Evolutionary conservation across 2,329 filamentous ascomycete genomes (phyloP).

Genomic region (Ilyonectria mors-panacis): DNA sequence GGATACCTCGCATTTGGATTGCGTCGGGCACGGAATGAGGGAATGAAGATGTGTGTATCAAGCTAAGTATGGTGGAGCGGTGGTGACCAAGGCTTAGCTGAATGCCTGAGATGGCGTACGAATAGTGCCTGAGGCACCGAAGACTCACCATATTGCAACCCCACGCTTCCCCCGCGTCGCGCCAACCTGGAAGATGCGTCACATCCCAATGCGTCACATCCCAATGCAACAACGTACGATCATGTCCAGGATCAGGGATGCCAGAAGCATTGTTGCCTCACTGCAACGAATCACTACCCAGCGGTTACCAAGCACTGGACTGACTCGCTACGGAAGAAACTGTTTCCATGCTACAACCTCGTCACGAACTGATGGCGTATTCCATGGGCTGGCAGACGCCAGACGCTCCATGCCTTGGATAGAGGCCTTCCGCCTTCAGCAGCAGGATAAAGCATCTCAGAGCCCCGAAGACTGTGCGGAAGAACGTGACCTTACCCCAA

Average conservation of each 20-base stretch:
- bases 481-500: conserved; percentile 47
- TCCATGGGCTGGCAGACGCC: conserved; percentile 45
- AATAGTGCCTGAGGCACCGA: neutral
- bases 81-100: too few species aligned
- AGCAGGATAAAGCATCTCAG: conserved; percentile 35
- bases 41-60: too few species aligned
- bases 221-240: conserved; percentile 24
- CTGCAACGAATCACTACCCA: neutral
- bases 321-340: neutral
- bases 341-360: conserved; percentile 38
- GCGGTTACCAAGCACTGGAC: neutral
- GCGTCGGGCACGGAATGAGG: too few species aligned
- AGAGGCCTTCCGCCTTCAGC: conserved; percentile 45
- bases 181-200: neutral
- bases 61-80: too few species aligned
- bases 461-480: conserved; percentile 23
- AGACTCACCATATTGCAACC: neutral
- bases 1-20: too few species aligned
- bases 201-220: conserved; percentile 1
- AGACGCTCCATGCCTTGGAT: conserved; percentile 49
- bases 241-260: conserved; percentile 28
- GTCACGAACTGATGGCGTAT: conserved; percentile 48
- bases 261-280: conserved; percentile 18
- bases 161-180: neutral
- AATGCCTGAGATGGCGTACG: too few species aligned